phyloP scores from a whole-genome alignment of 2,329 filamentous ascomycete species.

The Macroventuria anomochaeta region DNA sequence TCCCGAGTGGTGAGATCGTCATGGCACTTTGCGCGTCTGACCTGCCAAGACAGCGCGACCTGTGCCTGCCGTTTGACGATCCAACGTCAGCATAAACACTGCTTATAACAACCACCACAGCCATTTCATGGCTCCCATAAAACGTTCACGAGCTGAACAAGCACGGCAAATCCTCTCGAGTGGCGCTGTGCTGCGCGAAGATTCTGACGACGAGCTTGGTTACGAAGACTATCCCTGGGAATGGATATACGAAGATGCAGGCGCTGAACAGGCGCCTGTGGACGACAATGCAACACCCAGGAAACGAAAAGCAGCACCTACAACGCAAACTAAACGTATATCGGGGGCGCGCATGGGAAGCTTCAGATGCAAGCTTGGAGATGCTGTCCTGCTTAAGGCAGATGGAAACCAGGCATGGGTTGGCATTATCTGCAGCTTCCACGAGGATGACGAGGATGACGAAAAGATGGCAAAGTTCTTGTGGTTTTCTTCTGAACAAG shows the following conservation, averaged over 20 bases:
- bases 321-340: constrained; percentile 59
- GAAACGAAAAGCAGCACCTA: constrained; percentile 40
- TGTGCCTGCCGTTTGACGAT: constrained; percentile 27
- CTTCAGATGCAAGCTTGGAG: constrained; percentile 82
- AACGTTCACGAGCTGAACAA: constrained; percentile 52
- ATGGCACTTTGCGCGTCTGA: constrained; percentile 25
- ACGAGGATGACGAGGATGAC: constrained; percentile 65
- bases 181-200: constrained; percentile 72
- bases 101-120: constrained; percentile 17
- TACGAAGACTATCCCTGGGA: constrained; percentile 59
- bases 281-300: constrained; percentile 38
- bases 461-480: constrained; percentile 85
- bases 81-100: constrained; percentile 37
- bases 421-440: constrained; percentile 83
- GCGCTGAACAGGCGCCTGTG: constrained; percentile 25
- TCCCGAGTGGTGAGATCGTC: constrained; percentile 25
- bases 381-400: constrained; percentile 85
- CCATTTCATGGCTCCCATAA: constrained; percentile 49
- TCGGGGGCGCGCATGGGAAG: constrained; percentile 81
- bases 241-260: constrained; percentile 60
- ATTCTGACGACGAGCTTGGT: constrained; percentile 85
- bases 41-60: constrained; percentile 42
- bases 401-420: constrained; percentile 93
- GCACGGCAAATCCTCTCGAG: constrained; percentile 60
- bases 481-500: constrained; percentile 94